Evolutionary conservation across 225 moss, liverwort and hornwort genomes (phyloP).

Genomic region (Lunularia cruciata): DNA sequence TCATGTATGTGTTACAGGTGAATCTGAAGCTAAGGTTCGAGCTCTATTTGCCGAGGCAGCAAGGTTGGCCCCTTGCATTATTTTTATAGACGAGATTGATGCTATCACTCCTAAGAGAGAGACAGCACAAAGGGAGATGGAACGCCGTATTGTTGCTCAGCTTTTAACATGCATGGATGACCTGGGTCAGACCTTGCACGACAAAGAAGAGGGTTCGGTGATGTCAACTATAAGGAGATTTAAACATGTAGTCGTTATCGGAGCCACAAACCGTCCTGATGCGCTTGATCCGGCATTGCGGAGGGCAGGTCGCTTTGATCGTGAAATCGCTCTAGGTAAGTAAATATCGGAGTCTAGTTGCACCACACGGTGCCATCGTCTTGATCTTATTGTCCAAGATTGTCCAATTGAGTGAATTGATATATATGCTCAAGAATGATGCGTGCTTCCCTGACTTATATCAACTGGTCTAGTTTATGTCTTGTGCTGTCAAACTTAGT

Average conservation of each 20-base stretch:
- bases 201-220: constrained; percentile 46
- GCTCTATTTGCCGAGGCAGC: constrained; percentile 92
- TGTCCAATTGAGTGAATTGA: no score
- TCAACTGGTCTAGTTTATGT: no score
- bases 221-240: constrained; percentile 45
- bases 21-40: constrained; percentile 96
- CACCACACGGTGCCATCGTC: no score
- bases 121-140: constrained; percentile 98
- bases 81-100: constrained; percentile 98
- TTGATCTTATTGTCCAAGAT: no score
- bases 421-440: neutral
- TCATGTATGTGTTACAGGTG: constrained; percentile 62
- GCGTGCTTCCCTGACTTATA: neutral
- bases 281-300: constrained; percentile 90
- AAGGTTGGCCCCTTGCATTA: constrained; percentile 82
- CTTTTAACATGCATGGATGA: constrained; percentile 98
- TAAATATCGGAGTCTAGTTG: no score
- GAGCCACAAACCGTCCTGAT: constrained; percentile 97
- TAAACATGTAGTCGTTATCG: constrained; percentile 90
- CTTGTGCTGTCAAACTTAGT: no score
- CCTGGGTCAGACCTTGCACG: constrained; percentile 64
- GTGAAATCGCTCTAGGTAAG: constrained; percentile 85
- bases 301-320: constrained; percentile 91
- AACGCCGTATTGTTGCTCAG: constrained; percentile 95
- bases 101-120: constrained; percentile 95